These are phyloP conservation scores for Erythrophleum fordii DNA, from an alignment of 306 rosid genomes.

Conservation along the genomic window DNA sequence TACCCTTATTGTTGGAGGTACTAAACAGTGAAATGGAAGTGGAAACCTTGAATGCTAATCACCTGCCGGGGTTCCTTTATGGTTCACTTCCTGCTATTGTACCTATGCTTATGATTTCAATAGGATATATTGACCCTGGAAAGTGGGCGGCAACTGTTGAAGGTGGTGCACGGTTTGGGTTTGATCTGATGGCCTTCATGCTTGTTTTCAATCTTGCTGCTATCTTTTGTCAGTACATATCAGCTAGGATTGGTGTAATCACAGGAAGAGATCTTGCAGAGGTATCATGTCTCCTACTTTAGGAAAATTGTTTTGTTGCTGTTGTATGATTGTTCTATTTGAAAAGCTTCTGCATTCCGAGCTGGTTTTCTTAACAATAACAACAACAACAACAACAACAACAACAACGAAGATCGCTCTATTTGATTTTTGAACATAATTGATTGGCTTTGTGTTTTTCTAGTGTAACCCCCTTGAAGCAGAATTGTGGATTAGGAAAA, in stretches of 20 bases:
- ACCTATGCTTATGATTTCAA: constrained; percentile 75
- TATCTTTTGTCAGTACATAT: constrained; percentile 80
- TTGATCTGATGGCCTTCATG: constrained; percentile 66
- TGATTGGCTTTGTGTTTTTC: constrained; percentile 27
- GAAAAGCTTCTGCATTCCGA: neutral
- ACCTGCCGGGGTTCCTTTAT: constrained; percentile 41
- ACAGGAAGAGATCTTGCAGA: constrained; percentile 89
- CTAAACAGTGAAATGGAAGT: constrained; percentile 59
- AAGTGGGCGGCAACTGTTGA: constrained; percentile 90
- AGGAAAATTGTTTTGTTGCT: constrained; percentile 1
- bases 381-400: neutral
- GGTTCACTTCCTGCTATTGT: constrained; percentile 65
- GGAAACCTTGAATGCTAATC: constrained; percentile 41
- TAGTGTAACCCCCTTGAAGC: neutral
- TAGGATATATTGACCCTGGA: constrained; percentile 96
- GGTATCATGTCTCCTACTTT: constrained; percentile 56
- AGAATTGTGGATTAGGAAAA: constrained; percentile 18
- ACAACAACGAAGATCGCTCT: neutral
- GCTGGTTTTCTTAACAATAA: neutral
- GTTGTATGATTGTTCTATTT: constrained; percentile 3
- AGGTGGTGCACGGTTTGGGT: constrained; percentile 89
- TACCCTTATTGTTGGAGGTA: constrained; percentile 38
- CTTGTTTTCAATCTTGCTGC: constrained; percentile 87
- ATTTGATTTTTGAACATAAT: constrained; percentile 6
- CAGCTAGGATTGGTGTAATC: constrained; percentile 78